A percentile compares a stretch with the other conserved stretches of the same genome.
Evolutionary conservation across 306 rosid species (phyloP).

Genomic region (Dalbergia oliveri): DNA sequence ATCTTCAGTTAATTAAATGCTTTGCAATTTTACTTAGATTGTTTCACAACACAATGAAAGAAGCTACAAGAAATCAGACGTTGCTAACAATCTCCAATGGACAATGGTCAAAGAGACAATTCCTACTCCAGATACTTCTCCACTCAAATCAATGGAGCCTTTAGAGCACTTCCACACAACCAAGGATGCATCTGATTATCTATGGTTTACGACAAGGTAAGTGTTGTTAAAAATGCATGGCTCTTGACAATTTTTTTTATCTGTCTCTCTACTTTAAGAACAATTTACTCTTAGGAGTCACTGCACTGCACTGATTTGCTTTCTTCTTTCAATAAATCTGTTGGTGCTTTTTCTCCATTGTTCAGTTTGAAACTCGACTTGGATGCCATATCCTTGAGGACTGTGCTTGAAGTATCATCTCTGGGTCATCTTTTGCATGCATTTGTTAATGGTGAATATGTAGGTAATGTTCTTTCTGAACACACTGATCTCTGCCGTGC

Average conservation of each 20-base stretch:
- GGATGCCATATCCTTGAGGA: not conserved
- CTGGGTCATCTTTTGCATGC: conserved; percentile 40
- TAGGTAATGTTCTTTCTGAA: conserved; percentile 38
- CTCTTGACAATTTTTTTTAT: not conserved
- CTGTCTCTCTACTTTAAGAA: too few relatives aligned
- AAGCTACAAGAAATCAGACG: conserved; percentile 9
- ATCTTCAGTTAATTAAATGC: not conserved
- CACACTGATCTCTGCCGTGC: not conserved
- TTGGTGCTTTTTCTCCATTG: conserved; percentile 8
- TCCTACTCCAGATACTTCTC: conserved; percentile 30
- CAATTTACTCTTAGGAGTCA: not conserved
- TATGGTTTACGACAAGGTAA: conserved; percentile 37
- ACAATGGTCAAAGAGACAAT: conserved; percentile 31
- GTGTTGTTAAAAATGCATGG: not conserved
- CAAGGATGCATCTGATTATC: conserved; percentile 31
- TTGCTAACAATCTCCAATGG: conserved; percentile 30
- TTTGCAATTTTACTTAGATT: not conserved
- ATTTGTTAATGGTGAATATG: conserved; percentile 37
- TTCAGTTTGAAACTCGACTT: conserved; percentile 27
- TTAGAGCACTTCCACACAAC: conserved; percentile 35
- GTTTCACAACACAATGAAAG: conserved; percentile 38
- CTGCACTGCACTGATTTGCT: not conserved
- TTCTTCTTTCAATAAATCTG: not conserved
- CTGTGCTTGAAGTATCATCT: conserved; percentile 30
- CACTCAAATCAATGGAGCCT: conserved; percentile 29